These are phyloP conservation scores for Zygoascus tannicola DNA, from an alignment of 805 yeast species.

Conservation along the genomic window DNA sequence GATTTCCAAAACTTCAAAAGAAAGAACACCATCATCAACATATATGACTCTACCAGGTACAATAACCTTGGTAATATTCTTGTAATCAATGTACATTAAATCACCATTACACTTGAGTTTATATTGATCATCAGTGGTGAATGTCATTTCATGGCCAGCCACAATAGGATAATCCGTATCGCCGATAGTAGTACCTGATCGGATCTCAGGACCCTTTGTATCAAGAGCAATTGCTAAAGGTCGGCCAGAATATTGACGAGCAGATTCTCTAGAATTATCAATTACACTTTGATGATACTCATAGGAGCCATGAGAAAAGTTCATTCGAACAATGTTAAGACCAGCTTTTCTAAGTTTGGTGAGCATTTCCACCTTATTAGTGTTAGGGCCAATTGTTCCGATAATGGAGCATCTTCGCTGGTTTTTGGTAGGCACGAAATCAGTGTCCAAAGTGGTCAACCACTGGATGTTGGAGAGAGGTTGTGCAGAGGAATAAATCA, in stretches of 20 bases:
- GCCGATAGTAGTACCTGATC: constrained; percentile 90
- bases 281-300: constrained; percentile 96
- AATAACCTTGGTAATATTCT: constrained; percentile 92
- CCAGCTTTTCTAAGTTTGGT: constrained; percentile 93
- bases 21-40: constrained; percentile 95
- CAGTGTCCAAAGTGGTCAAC: constrained; percentile 70
- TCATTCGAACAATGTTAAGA: constrained; percentile 95
- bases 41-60: constrained; percentile 80
- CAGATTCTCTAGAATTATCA: constrained; percentile 94
- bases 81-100: constrained; percentile 85
- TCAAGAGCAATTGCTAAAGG: constrained; percentile 97
- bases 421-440: constrained; percentile 60
- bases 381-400: constrained; percentile 98
- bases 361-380: constrained; percentile 79
- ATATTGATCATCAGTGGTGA: constrained; percentile 83
- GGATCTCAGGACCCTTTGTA: constrained; percentile 99
- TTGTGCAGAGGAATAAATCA: constrained; percentile 22
- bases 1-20: constrained; percentile 84
- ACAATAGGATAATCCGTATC: constrained; percentile 74
- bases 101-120: constrained; percentile 63
- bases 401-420: constrained; percentile 93
- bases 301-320: constrained; percentile 97
- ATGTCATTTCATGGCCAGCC: constrained; percentile 82
- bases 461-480: constrained; percentile 49
- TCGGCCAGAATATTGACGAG: constrained; percentile 82